Conservation (phyloP, 306 rosid genomes). For the Coriaria nepalensis region DNA sequence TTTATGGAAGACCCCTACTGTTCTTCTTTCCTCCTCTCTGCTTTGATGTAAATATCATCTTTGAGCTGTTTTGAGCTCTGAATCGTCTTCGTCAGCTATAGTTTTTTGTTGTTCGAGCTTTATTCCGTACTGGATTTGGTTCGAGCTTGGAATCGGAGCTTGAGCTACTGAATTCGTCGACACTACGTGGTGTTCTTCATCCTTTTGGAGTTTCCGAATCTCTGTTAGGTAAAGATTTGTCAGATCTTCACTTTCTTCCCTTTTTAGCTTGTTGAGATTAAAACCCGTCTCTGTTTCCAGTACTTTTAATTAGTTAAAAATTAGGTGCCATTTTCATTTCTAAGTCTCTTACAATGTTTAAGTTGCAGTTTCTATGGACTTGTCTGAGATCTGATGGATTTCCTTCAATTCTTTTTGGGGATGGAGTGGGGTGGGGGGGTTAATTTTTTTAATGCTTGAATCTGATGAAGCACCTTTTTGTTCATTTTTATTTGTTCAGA, state of each 20-base stretch:
- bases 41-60: conserved; percentile 22
- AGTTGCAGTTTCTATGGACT: conserved; percentile 3
- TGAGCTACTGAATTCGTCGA: conserved; percentile 49
- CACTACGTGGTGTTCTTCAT: conserved; percentile 13
- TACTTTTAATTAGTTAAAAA: conserved; percentile 8
- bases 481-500: too few species aligned
- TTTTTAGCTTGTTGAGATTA: conserved; percentile 1
- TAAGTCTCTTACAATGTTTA: conserved; percentile 5
- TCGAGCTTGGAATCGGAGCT: conserved; percentile 16
- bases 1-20: conserved; percentile 2
- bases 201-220: conserved; percentile 29
- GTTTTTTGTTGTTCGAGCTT: not conserved
- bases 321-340: conserved; percentile 8
- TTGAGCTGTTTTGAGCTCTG: conserved; percentile 18
- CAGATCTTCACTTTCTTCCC: conserved; percentile 27
- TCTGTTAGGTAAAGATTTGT: conserved; percentile 39
- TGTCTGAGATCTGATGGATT: conserved; percentile 22
- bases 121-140: conserved; percentile 10
- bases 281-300: conserved; percentile 9
- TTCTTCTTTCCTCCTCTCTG: not conserved
- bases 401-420: not conserved
- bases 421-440: too few species aligned
- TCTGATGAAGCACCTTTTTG: too few species aligned
- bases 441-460: too few species aligned
- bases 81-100: not conserved